Base-by-base conservation (phyloP, 1,284 basidiomycete genomes). In the Kwoniella shivajii region DNA sequence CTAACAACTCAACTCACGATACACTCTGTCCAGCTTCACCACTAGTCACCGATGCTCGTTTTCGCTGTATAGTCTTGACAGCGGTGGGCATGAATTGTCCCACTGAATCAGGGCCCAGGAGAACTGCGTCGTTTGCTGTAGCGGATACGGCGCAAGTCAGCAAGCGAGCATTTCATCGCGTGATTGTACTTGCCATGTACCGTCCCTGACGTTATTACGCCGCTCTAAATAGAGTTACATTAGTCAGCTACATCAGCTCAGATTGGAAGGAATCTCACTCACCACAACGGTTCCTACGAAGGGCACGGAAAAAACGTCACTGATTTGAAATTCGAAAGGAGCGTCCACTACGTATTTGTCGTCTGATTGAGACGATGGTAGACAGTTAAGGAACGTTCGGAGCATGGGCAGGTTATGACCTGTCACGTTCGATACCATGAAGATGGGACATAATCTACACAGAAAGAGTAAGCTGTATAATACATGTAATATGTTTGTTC, bases 21-120 rank as follows among this genome's bases (percentile, higher is more conserved):
- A 98, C 93, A 55, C 89, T 92, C 78, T 99, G 95, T 1, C 95
- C 95, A 0, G 95, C 96, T 65, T 93, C 91, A 0, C 91, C 95
- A 10, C 83, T 83, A 26, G 83, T 83, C 7, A 99, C 92, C 50
- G 87, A 83, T 27, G 90, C 92, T 37, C 90, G 82, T 78, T 98
- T 99, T 49, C 94, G 84, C 78, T 99, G 94, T 77, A 99, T 99
- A 58, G 87, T 89, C 80, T 91, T 92, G 63, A 99, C 82, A 3
- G 86, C 81, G 0, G 91, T 92, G 20, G 84, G 83, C 60, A 88
- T 84, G 76, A 89, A 99, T 66, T 90, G 88, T 1, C 95, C 95
- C 54, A 95, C 89, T 0, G 89, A 86, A 76, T 99, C 96, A 2
- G 96, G 96, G 0, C 96, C 95, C 39, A 97, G 81, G 38, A 93